Conservation (phyloP, 257 asterid species). For the Apocynum venetum region DNA sequence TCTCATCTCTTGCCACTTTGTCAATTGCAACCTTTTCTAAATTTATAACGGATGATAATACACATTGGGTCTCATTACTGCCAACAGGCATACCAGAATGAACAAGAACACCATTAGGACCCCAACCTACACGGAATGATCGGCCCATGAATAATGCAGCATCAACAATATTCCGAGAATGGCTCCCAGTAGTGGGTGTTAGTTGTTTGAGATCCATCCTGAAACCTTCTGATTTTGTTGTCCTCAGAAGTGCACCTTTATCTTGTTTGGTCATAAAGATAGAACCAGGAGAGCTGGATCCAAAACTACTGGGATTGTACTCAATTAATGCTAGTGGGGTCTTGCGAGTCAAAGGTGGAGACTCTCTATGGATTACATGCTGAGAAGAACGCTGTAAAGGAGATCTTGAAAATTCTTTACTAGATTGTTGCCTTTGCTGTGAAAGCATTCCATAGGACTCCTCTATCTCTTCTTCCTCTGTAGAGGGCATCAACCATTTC, state of each 20-base stretch:
- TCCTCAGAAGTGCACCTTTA: constrained; percentile 49
- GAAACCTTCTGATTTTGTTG: constrained; percentile 66
- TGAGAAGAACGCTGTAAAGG: constrained; percentile 46
- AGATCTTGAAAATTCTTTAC: constrained; percentile 57
- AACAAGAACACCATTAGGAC: constrained; percentile 89
- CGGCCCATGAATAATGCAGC: constrained; percentile 99
- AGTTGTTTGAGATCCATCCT: constrained; percentile 53
- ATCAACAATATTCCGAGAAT: constrained; percentile 75
- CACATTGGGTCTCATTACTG: constrained; percentile 34
- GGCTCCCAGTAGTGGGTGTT: constrained; percentile 62
- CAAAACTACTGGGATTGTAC: constrained; percentile 64
- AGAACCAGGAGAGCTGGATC: constrained; percentile 60
- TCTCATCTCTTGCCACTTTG: constrained; percentile 66
- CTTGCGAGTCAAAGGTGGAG: constrained; percentile 56
- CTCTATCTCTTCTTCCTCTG: constrained; percentile 60
- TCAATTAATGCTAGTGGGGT: constrained; percentile 86
- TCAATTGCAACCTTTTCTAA: constrained; percentile 87
- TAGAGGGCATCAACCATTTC: constrained; percentile 69
- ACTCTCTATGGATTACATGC: constrained; percentile 31
- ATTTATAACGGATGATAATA: constrained; percentile 71
- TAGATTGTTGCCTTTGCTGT: constrained; percentile 37
- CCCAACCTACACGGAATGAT: constrained; percentile 99
- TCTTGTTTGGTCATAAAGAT: constrained; percentile 78
- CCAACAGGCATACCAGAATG: constrained; percentile 92
- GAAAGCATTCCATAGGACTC: constrained; percentile 36